A percentile compares a stretch with the other conserved stretches of the same genome.
These are phyloP conservation scores for Fusarium buharicum DNA, from an alignment of 2,329 filamentous ascomycete species.

Conservation along the genomic window DNA sequence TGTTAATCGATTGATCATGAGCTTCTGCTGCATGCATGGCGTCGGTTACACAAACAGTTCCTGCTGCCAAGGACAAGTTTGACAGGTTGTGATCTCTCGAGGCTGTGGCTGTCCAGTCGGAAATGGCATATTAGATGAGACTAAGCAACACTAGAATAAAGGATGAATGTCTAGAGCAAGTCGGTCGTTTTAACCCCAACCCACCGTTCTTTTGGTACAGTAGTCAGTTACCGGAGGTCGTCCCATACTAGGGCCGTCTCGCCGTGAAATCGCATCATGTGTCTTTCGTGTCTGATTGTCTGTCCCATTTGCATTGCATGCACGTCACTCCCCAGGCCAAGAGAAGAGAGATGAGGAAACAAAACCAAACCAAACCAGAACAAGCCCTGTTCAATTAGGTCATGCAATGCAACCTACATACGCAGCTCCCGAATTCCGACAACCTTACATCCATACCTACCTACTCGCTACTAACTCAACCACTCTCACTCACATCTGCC, in stretches of 20 bases:
- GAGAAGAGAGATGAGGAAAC: constrained; percentile 24
- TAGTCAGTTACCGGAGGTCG: constrained; percentile 21
- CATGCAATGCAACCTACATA: constrained; percentile 39
- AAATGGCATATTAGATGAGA: constrained; percentile 35
- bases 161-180: constrained; percentile 30
- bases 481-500: constrained; percentile 18
- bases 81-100: constrained; percentile 16
- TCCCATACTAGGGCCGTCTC: constrained; percentile 34
- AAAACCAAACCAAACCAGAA: constrained; percentile 2
- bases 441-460: constrained; percentile 11
- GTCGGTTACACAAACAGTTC: background rate
- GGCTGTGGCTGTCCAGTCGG: constrained; percentile 19
- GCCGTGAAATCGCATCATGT: constrained; percentile 35
- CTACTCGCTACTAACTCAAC: constrained; percentile 39
- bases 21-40: background rate
- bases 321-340: constrained; percentile 34
- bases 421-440: constrained; percentile 29
- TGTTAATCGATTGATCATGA: background rate
- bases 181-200: constrained; percentile 31
- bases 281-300: constrained; percentile 5
- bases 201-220: constrained; percentile 19
- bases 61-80: constrained; percentile 7
- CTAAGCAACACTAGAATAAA: constrained; percentile 36
- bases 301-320: background rate
- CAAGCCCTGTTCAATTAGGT: constrained; percentile 20